Base-by-base conservation (phyloP, 2,329 filamentous ascomycete species). In the Pseudogymnoascus sp. region DNA sequence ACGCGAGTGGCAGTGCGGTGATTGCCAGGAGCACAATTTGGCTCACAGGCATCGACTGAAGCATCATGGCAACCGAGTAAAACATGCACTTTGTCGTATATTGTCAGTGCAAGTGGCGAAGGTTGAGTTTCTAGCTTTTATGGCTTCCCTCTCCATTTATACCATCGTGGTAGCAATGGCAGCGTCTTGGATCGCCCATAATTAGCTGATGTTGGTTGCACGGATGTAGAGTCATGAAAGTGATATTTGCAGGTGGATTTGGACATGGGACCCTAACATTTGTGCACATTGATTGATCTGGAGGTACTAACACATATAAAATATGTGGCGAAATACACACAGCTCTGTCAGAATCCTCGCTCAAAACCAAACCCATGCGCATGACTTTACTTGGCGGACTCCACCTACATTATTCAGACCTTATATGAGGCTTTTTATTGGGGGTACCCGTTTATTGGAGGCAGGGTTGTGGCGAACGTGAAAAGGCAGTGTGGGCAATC, bases 321-420 rank as follows among this genome's bases (percentile, higher is more conserved):
- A 25, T 8, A 45, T 25, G 41, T 45, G 22, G 41, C 41, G 12
- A 45, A 45, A 45, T 45, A 45, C 41, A n/a, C 22, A 25, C 4
- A 19, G 28, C 49, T 55, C 49, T 22, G 49, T 55, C 49, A 33
- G 49, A 33, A 55, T 55, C 49, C 49, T 11, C 49, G n/a, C 33
- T 55, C 25, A 33, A 14, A 55, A 33, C 33, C 49, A 33, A 33
- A 16, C n/a, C 49, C 49, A 55, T 19, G 25, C 28, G 9, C 49
- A 55, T 19, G 28, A 5, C 49, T 35, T 28, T 14, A 35, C n/a
- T 55, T 35, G 28, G 49, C 49, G 5, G 25, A 33, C n/a, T 55
- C 49, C 49, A 55, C 49, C 23, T 33, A 55, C 49, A 55, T 55
- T 55, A 55, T 35, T 55, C 49, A 55, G 49, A 55, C 9, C 49